Conservation (phyloP, 176 grass and related monocot genomes). For the Tillandsia fasciculata region DNA sequence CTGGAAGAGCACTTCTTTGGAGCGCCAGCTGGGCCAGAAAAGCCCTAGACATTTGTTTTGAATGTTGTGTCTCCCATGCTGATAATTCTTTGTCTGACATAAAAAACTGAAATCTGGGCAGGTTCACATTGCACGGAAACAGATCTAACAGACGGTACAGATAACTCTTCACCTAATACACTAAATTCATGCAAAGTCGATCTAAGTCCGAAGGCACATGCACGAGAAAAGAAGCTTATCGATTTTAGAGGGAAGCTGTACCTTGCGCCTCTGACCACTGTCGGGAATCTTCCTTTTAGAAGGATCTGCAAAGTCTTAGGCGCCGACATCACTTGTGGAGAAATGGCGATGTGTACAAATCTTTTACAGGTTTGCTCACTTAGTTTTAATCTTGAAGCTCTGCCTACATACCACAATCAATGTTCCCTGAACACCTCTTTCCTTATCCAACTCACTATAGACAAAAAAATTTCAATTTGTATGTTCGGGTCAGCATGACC, state of each 20-base stretch:
- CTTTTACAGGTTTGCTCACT: conserved; percentile 67
- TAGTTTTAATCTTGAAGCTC: neutral
- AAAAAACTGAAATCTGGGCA: conserved; percentile 22
- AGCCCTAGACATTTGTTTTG: neutral
- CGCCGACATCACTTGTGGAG: conserved; percentile 93
- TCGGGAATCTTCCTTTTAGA: conserved; percentile 91
- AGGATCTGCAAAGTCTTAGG: conserved; percentile 84
- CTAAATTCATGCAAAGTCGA: conserved; percentile 44
- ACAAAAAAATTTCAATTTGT: no score
- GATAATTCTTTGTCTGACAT: neutral
- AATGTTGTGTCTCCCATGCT: neutral
- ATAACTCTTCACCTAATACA: conserved; percentile 26
- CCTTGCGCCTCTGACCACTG: conserved; percentile 82
- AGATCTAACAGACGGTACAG: conserved; percentile 31
- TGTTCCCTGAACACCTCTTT: no score
- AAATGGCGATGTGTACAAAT: conserved; percentile 99
- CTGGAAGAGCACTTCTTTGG: no score
- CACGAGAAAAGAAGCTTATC: conserved; percentile 81
- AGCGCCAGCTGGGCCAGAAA: no score
- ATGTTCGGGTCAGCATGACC: no score
- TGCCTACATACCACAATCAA: no score
- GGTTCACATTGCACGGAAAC: conserved; percentile 22
- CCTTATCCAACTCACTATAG: no score
- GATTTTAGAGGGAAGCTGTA: conserved; percentile 87
- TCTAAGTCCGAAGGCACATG: conserved; percentile 32